These are phyloP conservation scores for Venturiaceae sp. DNA, from an alignment of 2,329 filamentous ascomycete species.

Conservation along the genomic window DNA sequence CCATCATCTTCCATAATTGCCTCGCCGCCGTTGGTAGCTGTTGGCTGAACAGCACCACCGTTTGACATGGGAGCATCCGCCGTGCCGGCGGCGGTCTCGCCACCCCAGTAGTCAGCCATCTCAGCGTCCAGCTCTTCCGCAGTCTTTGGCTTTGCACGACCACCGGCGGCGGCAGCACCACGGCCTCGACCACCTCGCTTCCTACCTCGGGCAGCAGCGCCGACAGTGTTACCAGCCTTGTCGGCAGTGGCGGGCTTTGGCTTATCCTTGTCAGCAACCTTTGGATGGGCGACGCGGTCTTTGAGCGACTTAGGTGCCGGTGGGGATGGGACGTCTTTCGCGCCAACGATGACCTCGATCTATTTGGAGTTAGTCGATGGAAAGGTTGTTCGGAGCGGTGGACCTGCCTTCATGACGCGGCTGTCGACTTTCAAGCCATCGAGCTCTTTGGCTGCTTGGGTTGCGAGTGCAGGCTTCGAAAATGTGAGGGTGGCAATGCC, in stretches of 20 bases:
- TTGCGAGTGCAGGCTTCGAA: slow-evolving; percentile 67
- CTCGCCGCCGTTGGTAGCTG: slow-evolving; percentile 26
- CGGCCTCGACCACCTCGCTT: slow-evolving; percentile 11
- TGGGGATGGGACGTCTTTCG: slow-evolving; percentile 58
- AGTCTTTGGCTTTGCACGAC: slow-evolving; percentile 68
- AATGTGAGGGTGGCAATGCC: slow-evolving; percentile 90
- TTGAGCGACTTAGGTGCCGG: slow-evolving; percentile 63
- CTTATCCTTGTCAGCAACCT: slow-evolving; percentile 46
- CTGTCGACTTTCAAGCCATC: slow-evolving; percentile 88
- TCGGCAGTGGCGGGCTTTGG: slow-evolving; percentile 48
- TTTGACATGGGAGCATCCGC: slow-evolving; percentile 34
- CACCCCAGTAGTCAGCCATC: slow-evolving; percentile 90
- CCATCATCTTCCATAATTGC: slow-evolving; percentile 28
- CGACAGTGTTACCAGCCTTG: slow-evolving; percentile 52
- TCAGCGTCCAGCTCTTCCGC: slow-evolving; percentile 92
- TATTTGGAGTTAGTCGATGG: slow-evolving; percentile 23
- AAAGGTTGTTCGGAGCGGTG: slow-evolving; percentile 9
- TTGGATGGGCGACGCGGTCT: slow-evolving; percentile 69
- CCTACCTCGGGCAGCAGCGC: slow-evolving; percentile 18
- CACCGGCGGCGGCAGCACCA: slow-evolving; percentile 15
- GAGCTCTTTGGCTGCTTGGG: slow-evolving; percentile 71
- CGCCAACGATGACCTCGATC: slow-evolving; percentile 87
- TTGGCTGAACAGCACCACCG: slow-evolving; percentile 33
- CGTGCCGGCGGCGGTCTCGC: slow-evolving; percentile 33
- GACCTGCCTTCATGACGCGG: slow-evolving; percentile 73